A percentile compares a stretch with the other conserved stretches of the same genome.
Conservation (phyloP, 805 yeast species). For the Zygotorulaspora chibaensis region DNA sequence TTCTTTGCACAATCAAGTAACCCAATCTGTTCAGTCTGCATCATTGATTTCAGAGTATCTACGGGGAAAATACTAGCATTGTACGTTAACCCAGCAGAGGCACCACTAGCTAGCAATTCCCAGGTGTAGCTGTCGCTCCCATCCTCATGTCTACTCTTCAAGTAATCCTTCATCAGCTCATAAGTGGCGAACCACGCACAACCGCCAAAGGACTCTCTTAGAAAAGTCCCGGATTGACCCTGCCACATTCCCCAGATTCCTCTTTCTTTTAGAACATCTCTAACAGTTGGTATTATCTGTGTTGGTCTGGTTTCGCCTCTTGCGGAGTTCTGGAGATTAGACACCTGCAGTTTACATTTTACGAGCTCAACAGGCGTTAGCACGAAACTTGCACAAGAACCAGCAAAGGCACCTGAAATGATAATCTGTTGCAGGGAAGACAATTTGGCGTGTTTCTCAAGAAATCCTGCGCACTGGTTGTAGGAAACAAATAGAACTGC, state of each 20-base stretch:
- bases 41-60: slow-evolving; percentile 82
- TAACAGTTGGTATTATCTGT: slow-evolving; percentile 38
- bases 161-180: slow-evolving; percentile 47
- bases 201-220: slow-evolving; percentile 85
- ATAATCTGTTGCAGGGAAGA: slow-evolving; percentile 45
- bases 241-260: slow-evolving; percentile 81
- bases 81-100: slow-evolving; percentile 78
- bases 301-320: slow-evolving; percentile 30
- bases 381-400: slow-evolving; percentile 74
- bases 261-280: slow-evolving; percentile 40
- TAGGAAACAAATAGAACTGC: slow-evolving; percentile 73
- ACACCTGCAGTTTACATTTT: slow-evolving; percentile 83
- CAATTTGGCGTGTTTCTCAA: slow-evolving; percentile 29
- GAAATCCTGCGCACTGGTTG: slow-evolving; percentile 42
- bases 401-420: slow-evolving; percentile 75
- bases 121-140: slow-evolving; percentile 37
- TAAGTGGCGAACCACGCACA: slow-evolving; percentile 94
- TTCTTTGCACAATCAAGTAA: slow-evolving; percentile 43
- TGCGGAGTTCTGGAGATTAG: slow-evolving; percentile 35
- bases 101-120: slow-evolving; percentile 73
- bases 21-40: slow-evolving; percentile 48
- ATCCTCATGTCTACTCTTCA: slow-evolving; percentile 28
- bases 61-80: slow-evolving; percentile 81
- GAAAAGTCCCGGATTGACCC: slow-evolving; percentile 76
- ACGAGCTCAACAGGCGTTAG: slow-evolving; percentile 89